Base-by-base conservation (phyloP, 768 basidiomycete species). In the Arthromyces matolae region DNA sequence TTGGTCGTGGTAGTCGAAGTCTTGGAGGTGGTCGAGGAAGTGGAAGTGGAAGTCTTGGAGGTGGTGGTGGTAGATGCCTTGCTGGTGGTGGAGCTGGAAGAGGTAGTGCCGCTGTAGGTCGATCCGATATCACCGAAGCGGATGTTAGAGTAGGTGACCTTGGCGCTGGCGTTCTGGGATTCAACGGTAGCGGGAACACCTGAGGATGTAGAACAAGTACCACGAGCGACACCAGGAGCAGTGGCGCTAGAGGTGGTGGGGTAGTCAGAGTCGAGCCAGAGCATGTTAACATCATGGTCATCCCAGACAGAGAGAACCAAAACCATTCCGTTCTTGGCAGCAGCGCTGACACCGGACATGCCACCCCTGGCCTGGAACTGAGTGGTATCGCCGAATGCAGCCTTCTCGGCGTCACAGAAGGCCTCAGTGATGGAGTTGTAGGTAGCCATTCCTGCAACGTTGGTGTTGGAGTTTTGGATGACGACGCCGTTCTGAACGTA, bases 401-500 rank as follows among this genome's bases (percentile, higher is more conserved):
- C 53, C 65, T 75, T 76, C 56, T 73, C 69, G 39, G 56, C 63
- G 23, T 56, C 57, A 25, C 39, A 25, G 39, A 40, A 27, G 24
- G 24, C 24, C 5, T 19, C 39, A 8, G 34, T 36, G 16, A 36
- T 36, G 16, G 34, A 36, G 20, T 38, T 22, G 37, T 38, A 38
- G 20, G 37, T 64, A 42, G 56, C 42, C 35, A 79, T 73, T 64
- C 77, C 78, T 54, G 78, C 36, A 47, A 75, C 73, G 52, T 73
- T 71, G 61, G 78, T 80, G 59, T 77, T 76, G 45, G 62, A 64
- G 29, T 8, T 14, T 8, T 8, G n/a, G n/a, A n/a, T n/a, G n/a
- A n/a, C n/a, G n/a, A n/a, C n/a, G n/a, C n/a, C n/a, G n/a, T n/a
- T n/a, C n/a, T n/a, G n/a, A n/a, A n/a, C n/a, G n/a, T n/a, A n/a